Evolutionary conservation across 306 rosid species (phyloP).

Genomic region (Datisca glomerata): DNA sequence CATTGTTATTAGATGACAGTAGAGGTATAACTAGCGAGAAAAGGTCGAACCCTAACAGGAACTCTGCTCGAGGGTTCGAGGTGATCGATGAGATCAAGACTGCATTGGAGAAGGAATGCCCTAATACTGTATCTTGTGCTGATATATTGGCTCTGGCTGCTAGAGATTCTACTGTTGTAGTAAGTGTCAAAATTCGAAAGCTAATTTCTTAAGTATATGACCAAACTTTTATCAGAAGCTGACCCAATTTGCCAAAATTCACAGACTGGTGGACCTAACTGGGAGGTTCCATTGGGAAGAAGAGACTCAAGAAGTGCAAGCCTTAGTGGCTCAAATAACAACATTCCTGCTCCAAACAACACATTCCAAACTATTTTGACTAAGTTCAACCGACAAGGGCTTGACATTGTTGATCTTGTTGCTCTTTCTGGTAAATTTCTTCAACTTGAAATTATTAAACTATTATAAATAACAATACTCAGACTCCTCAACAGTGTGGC

Average conservation of each 20-base stretch:
- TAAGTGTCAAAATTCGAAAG: constrained; percentile 14
- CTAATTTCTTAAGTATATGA: no score
- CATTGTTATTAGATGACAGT: constrained; percentile 54
- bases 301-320: constrained; percentile 76
- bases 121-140: constrained; percentile 77
- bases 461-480: no score
- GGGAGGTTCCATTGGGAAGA: constrained; percentile 86
- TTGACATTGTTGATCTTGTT: constrained; percentile 79
- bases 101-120: constrained; percentile 60
- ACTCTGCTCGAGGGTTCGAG: constrained; percentile 75
- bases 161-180: constrained; percentile 75
- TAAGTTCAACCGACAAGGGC: constrained; percentile 76
- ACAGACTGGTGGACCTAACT: constrained; percentile 77
- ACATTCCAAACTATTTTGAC: constrained; percentile 85
- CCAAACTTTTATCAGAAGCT: background rate
- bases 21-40: constrained; percentile 52
- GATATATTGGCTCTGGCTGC: constrained; percentile 77
- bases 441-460: no score
- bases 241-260: constrained; percentile 3
- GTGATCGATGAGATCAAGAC: constrained; percentile 73
- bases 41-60: constrained; percentile 57
- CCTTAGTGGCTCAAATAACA: constrained; percentile 74
- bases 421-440: constrained; percentile 59
- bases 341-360: constrained; percentile 96
- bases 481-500: no score